Evolutionary conservation across 352 stramenopile species (phyloP), one percentile per base, ranked within the genome.

Genomic region (Phytophthora quininea): DNA sequence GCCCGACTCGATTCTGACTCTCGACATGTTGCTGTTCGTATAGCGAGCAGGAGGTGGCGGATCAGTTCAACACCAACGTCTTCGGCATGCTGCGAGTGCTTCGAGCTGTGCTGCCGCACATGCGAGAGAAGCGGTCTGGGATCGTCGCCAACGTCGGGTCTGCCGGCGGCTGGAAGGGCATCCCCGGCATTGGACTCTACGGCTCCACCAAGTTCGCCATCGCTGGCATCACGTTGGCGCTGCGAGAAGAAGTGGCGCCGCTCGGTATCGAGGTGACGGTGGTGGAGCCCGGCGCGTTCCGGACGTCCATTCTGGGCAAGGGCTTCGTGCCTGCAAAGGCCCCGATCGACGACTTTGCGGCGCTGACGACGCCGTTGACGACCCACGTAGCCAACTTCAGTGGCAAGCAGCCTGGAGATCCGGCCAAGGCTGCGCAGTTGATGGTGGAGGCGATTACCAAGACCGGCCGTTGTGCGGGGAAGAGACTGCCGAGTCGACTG

Each of bases 71-170:
- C 61, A 82, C 77, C 32, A 82, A 85, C 40, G 71, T 85, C 5
- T 86, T 84, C 32, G 77, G 77, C 30, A 64, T 79, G 61, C 52
- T 78, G 51, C 58, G 57, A 4, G 54, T 80, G 38, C 24, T 77
- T 31, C 71, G 74, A 27, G 71, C 55, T 6, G 71, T 81, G 32
- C 61, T 85, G 52, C 73, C 77, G 3, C 65, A 72, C 53, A 81
- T 85, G 77, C 77, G 77, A 5, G 54, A 59, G 32, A 67, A 80
- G 24, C 42, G 59, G 14, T 59, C 62, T 14, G 77, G 77, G 7
- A 46, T 77, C 30, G 73, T 86, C n/a, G 77, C 73, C 11, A 80
- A 78, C 54, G 66, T 86, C 2, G 77, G 77, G 3, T 86, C 75
- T 4, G 55, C 69, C 14, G 73, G 40, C n/a, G 77, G 75, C 1